These are phyloP conservation scores for Conoideocrella luteorostrata DNA, from an alignment of 2,329 filamentous ascomycete species.

Conservation along the genomic window DNA sequence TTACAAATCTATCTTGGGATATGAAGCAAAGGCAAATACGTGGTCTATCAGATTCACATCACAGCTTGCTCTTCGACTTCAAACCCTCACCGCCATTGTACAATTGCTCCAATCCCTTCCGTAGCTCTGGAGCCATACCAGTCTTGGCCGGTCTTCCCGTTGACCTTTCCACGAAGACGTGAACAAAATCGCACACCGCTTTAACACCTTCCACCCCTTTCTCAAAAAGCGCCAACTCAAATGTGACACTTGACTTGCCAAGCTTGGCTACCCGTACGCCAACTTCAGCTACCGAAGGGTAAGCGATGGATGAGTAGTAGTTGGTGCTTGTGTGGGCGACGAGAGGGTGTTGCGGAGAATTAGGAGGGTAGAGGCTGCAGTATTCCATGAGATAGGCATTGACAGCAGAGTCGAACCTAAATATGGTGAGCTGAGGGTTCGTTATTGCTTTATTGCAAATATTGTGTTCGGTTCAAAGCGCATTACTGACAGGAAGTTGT, in stretches of 20 bases:
- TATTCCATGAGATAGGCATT: constrained; percentile 81
- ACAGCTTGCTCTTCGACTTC: constrained; percentile 3
- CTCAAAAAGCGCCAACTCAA: constrained; percentile 84
- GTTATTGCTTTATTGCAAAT: too few species aligned
- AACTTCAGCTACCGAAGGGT: constrained; percentile 75
- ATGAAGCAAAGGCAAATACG: too few species aligned
- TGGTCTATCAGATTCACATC: too few species aligned
- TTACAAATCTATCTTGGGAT: too few species aligned
- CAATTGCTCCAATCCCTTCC: constrained; percentile 41
- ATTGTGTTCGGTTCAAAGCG: constrained; percentile 3
- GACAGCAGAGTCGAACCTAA: constrained; percentile 77
- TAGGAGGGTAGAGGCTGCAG: constrained; percentile 66
- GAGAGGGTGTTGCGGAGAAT: constrained; percentile 68
- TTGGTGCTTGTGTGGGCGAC: constrained; percentile 82
- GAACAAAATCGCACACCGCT: constrained; percentile 79
- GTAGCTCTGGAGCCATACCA: constrained; percentile 58
- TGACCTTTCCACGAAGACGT: constrained; percentile 78
- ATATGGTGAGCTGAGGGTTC: too few species aligned
- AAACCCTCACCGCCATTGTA: neutral
- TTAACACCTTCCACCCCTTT: constrained; percentile 65
- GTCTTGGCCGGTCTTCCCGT: constrained; percentile 59
- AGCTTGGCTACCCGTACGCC: constrained; percentile 77
- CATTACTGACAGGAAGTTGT: constrained; percentile 61
- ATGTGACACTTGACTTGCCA: constrained; percentile 79
- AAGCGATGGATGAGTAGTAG: constrained; percentile 76